Percentiles rank a stretch among this genome's conserved stretches.
Evolutionary conservation across 2,329 filamentous ascomycete species (phyloP).

Genomic region (Aotearoamyces nothofagi): DNA sequence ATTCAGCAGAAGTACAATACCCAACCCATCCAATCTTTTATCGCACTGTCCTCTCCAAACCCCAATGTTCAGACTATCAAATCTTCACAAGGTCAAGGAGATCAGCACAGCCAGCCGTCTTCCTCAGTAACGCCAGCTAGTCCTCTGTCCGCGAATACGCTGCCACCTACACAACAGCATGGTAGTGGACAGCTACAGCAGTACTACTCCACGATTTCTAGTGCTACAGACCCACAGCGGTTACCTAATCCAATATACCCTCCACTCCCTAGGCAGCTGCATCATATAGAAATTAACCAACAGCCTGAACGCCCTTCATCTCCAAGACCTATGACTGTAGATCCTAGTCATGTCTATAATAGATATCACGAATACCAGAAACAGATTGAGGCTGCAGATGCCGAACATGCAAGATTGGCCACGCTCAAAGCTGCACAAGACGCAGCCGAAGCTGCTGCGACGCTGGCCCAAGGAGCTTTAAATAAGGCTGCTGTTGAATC

Average conservation of each 20-base stretch:
- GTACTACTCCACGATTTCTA: not conserved
- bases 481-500: not conserved
- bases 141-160: not conserved
- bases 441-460: not conserved
- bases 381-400: conserved; percentile 1
- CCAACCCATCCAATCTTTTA: not conserved
- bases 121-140: not conserved
- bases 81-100: not conserved
- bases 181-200: conserved; percentile 1
- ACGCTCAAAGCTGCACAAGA: not conserved
- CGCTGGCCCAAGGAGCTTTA: not conserved
- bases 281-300: not conserved
- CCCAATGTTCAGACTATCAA: conserved; percentile 1
- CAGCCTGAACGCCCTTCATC: conserved; percentile 1
- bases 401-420: not conserved
- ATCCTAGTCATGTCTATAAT: conserved; percentile 5
- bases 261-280: conserved; percentile 1
- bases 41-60: not conserved
- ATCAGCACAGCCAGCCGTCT: not conserved
- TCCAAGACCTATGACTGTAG: conserved; percentile 3
- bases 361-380: conserved; percentile 5
- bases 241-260: conserved; percentile 1
- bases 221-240: not conserved
- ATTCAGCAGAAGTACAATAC: not conserved
- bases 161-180: not conserved